Percentiles rank a stretch among this genome's conserved stretches.
Evolutionary conservation across 148 eudicot genomes (phyloP).

Genomic region (Silene latifolia): DNA sequence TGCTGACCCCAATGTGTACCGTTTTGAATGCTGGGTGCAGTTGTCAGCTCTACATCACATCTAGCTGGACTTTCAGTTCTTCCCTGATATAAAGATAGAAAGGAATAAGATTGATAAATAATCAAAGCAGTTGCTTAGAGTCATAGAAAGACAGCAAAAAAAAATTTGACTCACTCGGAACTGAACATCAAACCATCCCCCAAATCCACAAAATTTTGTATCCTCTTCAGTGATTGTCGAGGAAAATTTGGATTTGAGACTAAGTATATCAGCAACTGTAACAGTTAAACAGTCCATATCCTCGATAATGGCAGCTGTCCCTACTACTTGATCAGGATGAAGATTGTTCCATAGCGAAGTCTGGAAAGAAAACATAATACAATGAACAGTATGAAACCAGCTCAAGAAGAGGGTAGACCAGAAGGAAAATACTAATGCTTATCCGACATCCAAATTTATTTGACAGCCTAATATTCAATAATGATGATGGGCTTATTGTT

Average conservation of each 20-base stretch:
- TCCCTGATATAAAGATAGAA: conserved; percentile 48
- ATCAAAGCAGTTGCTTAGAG: background rate
- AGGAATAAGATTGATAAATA: conserved; percentile 2
- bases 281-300: conserved; percentile 85
- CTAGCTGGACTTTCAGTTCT: conserved; percentile 62
- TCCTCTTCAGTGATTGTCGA: conserved; percentile 51
- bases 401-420: no score
- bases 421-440: background rate
- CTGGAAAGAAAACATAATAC: conserved; percentile 31
- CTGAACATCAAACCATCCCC: conserved; percentile 99
- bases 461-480: no score
- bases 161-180: conserved; percentile 68
- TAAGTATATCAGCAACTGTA: conserved; percentile 66
- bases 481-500: background rate
- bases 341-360: conserved; percentile 92
- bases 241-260: conserved; percentile 46
- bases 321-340: conserved; percentile 88
- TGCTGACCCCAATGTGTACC: conserved; percentile 99
- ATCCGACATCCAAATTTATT: background rate
- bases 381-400: background rate
- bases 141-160: background rate
- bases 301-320: conserved; percentile 55
- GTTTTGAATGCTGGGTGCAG: conserved; percentile 66
- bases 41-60: conserved; percentile 70
- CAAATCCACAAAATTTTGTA: conserved; percentile 69